These are phyloP conservation scores for Elsinoe australis DNA, from an alignment of 2,329 filamentous ascomycete species.

Conservation along the genomic window DNA sequence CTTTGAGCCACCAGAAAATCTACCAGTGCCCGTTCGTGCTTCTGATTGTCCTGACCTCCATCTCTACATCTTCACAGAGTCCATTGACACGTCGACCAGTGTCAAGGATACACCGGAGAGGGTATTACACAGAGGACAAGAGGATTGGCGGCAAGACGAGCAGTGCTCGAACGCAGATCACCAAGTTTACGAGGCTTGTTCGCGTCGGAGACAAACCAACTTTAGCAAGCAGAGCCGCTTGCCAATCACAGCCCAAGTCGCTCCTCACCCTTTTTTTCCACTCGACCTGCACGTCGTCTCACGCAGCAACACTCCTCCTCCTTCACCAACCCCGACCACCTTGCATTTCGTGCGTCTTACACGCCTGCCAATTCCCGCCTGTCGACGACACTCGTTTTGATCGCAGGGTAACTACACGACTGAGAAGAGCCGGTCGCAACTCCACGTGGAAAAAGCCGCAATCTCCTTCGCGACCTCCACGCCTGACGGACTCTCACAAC, in stretches of 20 bases:
- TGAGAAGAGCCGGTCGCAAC: slow-evolving; percentile 5
- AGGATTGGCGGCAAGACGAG: neutral
- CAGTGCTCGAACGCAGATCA: neutral
- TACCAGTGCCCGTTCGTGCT: neutral
- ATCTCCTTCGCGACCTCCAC: slow-evolving; percentile 9
- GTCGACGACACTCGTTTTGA: slow-evolving; percentile 14
- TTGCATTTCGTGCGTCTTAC: slow-evolving; percentile 7
- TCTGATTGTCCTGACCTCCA: neutral
- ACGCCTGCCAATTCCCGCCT: slow-evolving; percentile 9
- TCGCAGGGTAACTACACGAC: neutral
- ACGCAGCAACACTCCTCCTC: slow-evolving; percentile 14
- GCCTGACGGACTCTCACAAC: slow-evolving; percentile 7
- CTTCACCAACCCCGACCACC: too few species aligned
- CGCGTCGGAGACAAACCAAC: slow-evolving; percentile 13
- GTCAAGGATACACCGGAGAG: neutral
- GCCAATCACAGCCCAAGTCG: slow-evolving; percentile 7
- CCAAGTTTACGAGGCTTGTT: neutral
- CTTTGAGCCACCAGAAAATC: slow-evolving; percentile 10
- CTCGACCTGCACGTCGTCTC: slow-evolving; percentile 9
- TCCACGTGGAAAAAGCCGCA: slow-evolving; percentile 3
- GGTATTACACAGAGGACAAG: neutral
- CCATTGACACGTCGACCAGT: neutral
- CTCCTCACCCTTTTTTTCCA: slow-evolving; percentile 14
- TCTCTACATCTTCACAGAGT: neutral
- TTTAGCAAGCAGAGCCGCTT: slow-evolving; percentile 7